Base-by-base conservation (phyloP, 164 flowering plant species). In the Magnolia sinica region DNA sequence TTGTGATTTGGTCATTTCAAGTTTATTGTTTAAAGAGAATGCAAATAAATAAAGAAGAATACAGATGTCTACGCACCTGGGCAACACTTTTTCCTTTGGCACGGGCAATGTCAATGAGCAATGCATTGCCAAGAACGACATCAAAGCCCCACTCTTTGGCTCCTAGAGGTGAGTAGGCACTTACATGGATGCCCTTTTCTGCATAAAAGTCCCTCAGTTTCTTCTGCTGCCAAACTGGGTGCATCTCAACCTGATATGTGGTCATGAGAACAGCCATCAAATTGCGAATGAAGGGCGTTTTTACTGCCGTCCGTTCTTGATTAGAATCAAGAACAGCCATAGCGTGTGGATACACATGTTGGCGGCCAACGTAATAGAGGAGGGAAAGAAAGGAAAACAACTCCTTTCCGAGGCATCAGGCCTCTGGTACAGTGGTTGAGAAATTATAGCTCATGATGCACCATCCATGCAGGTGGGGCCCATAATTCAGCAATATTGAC, bases 141-240 rank as follows among this genome's bases (percentile, higher is more conserved):
- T 55, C 61, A 13, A 55, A 55, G 37, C 85, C 85, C 81, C 82
- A 83, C 1, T 13, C 82, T 50, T 73, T 78, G 1, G 74, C 85
- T 23, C 85, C 87, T 18, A 85, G 50, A 50, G 87, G 85, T 29
- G 85, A 82, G 49, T 79, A 82, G 22, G 82, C 85, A 27, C 70
- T 81, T 68, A 83, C 82, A 52, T 74, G 76, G 5, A 85, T 81
- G 5, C 79, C 81, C 66, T 79, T 76, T 19, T 55, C 75, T 16
- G 55, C 69, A 73, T 84, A 83, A 67, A 79, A 81, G 1, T 85
- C 77, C 58, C 73, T 80, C 61, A 85, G 73, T 8, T 80, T 74
- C 66, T 58, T 70, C 64, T 81, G 85, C 2, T 77, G 76, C 84
- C 85, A 85, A 49, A 68, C 50, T 61, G 85, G 85, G 77, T 83